These are phyloP conservation scores for Venturia oleaginea DNA, from an alignment of 2,329 filamentous ascomycete genomes.

Conservation along the genomic window DNA sequence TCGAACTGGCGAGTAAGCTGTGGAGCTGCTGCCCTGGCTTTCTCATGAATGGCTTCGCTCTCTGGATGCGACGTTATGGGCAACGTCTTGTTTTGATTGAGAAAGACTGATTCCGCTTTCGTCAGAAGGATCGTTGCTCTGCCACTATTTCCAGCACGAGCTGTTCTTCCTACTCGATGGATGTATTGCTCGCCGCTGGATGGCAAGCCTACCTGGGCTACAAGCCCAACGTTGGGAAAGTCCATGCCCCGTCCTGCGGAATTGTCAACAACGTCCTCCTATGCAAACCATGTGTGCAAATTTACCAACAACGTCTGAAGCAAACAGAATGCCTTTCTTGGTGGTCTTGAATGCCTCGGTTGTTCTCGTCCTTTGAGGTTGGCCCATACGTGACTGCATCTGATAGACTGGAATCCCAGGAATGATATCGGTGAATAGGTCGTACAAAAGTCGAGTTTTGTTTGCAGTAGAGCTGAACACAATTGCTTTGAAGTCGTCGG, in stretches of 20 bases:
- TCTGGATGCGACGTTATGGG: constrained; percentile 42
- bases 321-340: constrained; percentile 72
- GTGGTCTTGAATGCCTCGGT: constrained; percentile 87
- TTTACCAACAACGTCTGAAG: constrained; percentile 86
- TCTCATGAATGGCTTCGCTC: constrained; percentile 21
- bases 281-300: not conserved
- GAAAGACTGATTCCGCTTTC: constrained; percentile 43
- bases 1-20: constrained; percentile 26
- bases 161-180: constrained; percentile 72
- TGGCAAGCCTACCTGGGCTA: constrained; percentile 91
- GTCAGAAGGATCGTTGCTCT: constrained; percentile 46
- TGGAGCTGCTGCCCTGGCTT: not conserved
- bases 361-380: constrained; percentile 79
- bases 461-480: constrained; percentile 41
- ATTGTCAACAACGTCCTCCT: constrained; percentile 22
- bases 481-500: constrained; percentile 62
- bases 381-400: constrained; percentile 86
- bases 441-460: constrained; percentile 41
- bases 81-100: constrained; percentile 38
- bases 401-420: constrained; percentile 68
- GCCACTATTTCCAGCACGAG: constrained; percentile 58
- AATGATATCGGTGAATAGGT: constrained; percentile 84
- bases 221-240: constrained; percentile 89
- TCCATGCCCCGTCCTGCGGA: constrained; percentile 60
- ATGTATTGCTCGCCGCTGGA: constrained; percentile 96